These are phyloP conservation scores for Neoboletus brunneissimus DNA, from an alignment of 768 basidiomycete genomes.

Conservation along the genomic window DNA sequence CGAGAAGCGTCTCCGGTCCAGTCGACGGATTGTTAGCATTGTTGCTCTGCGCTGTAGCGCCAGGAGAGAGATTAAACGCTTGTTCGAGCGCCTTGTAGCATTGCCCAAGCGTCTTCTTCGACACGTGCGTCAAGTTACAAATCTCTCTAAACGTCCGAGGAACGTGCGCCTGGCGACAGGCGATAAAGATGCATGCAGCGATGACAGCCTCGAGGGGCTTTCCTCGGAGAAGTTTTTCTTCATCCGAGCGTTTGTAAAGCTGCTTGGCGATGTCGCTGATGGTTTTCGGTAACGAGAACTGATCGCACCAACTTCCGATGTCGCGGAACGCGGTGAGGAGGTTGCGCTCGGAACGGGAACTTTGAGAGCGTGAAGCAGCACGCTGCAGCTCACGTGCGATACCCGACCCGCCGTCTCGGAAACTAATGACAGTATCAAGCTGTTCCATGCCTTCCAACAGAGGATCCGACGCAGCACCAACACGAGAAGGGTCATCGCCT, in stretches of 20 bases:
- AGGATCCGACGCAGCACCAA: slow-evolving; percentile 93
- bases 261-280: slow-evolving; percentile 97
- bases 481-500: slow-evolving; percentile 99
- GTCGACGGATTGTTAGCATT: slow-evolving; percentile 42
- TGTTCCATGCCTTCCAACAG: slow-evolving; percentile 93
- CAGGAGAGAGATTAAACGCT: slow-evolving; percentile 85
- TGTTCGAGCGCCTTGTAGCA: slow-evolving; percentile 88
- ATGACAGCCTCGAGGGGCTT: slow-evolving; percentile 92
- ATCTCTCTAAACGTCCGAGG: slow-evolving; percentile 95
- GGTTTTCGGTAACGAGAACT: slow-evolving; percentile 89
- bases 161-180: slow-evolving; percentile 93
- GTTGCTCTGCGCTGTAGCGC: slow-evolving; percentile 58
- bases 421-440: slow-evolving; percentile 92
- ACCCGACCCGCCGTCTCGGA: slow-evolving; percentile 92
- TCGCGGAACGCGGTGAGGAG: slow-evolving; percentile 87
- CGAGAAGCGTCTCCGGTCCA: slow-evolving; percentile 82
- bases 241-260: slow-evolving; percentile 94
- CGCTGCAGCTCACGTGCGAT: slow-evolving; percentile 90
- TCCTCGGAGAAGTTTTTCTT: slow-evolving; percentile 88
- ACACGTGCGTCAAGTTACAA: slow-evolving; percentile 87
- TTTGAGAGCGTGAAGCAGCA: slow-evolving; percentile 79
- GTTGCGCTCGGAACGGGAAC: slow-evolving; percentile 78
- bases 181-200: slow-evolving; percentile 97
- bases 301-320: slow-evolving; percentile 92
- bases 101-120: slow-evolving; percentile 93